These are phyloP conservation scores for Neonectria sp. DNA, from an alignment of 2,329 filamentous ascomycete species.

Conservation along the genomic window DNA sequence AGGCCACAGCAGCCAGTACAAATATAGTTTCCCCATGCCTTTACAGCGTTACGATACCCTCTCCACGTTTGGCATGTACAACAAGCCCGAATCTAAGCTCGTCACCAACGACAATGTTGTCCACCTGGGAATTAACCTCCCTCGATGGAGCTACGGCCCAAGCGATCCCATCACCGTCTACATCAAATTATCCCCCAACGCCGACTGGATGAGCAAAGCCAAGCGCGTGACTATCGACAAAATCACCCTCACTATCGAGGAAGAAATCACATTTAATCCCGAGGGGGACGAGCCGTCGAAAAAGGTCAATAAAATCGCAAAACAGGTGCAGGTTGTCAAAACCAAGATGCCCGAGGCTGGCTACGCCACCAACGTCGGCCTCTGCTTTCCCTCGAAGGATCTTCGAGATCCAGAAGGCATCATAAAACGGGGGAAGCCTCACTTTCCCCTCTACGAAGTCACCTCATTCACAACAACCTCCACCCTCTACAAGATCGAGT, in stretches of 20 bases:
- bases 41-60: conserved; percentile 95
- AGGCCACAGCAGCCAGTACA: conserved; percentile 87
- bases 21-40: conserved; percentile 92
- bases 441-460: conserved; percentile 91
- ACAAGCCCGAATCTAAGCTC: conserved; percentile 91
- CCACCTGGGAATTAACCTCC: conserved; percentile 91
- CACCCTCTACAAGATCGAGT: conserved; percentile 98
- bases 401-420: conserved; percentile 89
- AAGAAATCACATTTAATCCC: conserved; percentile 98
- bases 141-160: conserved; percentile 96
- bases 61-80: conserved; percentile 99
- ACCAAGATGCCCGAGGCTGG: conserved; percentile 91
- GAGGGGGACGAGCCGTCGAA: conserved; percentile 95
- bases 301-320: conserved; percentile 89
- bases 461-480: conserved; percentile 94
- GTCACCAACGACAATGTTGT: conserved; percentile 91
- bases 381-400: conserved; percentile 93
- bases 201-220: conserved; percentile 91
- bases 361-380: conserved; percentile 91
- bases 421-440: conserved; percentile 85
- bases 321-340: conserved; percentile 85
- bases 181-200: conserved; percentile 93
- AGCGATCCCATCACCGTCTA: conserved; percentile 96
- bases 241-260: conserved; percentile 93
- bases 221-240: conserved; percentile 94